phyloP scores from a whole-genome alignment of 345 rosid genomes.

The Jatropha curcas region DNA sequence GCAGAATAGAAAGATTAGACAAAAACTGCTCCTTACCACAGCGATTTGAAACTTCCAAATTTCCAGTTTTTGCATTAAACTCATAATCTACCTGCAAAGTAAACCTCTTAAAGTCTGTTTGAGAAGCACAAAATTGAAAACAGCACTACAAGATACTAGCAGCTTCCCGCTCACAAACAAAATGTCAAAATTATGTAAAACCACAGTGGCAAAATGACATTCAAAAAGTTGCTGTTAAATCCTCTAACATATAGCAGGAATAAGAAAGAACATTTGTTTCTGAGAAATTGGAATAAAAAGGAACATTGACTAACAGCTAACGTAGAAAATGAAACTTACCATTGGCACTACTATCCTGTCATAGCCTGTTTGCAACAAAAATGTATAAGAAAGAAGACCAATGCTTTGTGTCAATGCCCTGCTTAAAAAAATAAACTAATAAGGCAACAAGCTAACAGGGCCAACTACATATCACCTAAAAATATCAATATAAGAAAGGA shows the following conservation, averaged over 20 bases:
- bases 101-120: constrained; percentile 1
- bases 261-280: neutral
- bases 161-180: neutral
- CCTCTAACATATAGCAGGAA: neutral
- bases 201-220: neutral
- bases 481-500: neutral
- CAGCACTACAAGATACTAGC: neutral
- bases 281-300: constrained; percentile 1
- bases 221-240: neutral
- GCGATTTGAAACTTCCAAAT: constrained; percentile 37
- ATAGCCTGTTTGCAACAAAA: constrained; percentile 65
- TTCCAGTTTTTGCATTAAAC: constrained; percentile 40
- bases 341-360: constrained; percentile 92
- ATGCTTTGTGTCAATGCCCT: constrained; percentile 75
- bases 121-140: neutral
- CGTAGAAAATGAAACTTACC: constrained; percentile 50
- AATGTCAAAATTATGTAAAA: neutral
- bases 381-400: constrained; percentile 90
- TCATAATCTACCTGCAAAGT: constrained; percentile 74
- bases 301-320: neutral
- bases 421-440: constrained; percentile 23
- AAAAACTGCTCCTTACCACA: constrained; percentile 55
- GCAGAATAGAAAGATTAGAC: constrained; percentile 66
- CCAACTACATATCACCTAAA: neutral
- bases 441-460: neutral